Base-by-base conservation (phyloP, 2,329 filamentous ascomycete species). In the Didymella arachidicola region DNA sequence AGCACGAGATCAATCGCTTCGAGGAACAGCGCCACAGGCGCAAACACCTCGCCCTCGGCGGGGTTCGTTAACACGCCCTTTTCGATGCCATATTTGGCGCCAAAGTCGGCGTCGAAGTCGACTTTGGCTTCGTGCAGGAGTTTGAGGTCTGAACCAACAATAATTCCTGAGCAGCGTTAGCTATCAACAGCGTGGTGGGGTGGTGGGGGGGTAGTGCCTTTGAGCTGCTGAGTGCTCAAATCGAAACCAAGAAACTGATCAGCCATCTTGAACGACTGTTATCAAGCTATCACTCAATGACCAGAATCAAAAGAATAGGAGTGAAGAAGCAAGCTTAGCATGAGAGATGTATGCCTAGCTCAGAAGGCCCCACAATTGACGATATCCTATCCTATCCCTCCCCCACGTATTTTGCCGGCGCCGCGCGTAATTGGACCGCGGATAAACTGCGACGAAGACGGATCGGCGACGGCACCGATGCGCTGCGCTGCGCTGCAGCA, bases 221-320 rank as follows among this genome's bases (percentile, higher is more conserved):
- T 98, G 57, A 98, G 85, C 77, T 98, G 94, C 78, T 98, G 95
- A 57, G 95, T 98, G 42, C 93, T 97, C 60, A 98, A 88, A 80
- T 99, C 95, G 77, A 98, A 93, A 60, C 95, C 95, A 72, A 97
- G 83, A 75, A 96, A 97, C 61, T 96, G 81, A 48, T 76, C 71
- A 72, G 71, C 72, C 74, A 76, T n/a, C n/a, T n/a, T n/a, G n/a
- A n/a, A n/a, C n/a, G n/a, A n/a, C n/a, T n/a, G n/a, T n/a, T n/a
- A 22, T 22, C 22, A 22, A 22, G 2, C 22, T 22, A 22, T 22
- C 22, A 2, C 22, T 22, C 22, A 22, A 22, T 22, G 22, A 29
- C 22, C 12, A 39, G 29, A 32, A 26, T 19, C 14, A 22, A 16
- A n/a, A 6, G 14, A 19, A 50, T 41, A 30, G 46, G 16, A 3